phyloP scores from a whole-genome alignment of 345 rosid genomes.

The Boechera retrofracta region DNA sequence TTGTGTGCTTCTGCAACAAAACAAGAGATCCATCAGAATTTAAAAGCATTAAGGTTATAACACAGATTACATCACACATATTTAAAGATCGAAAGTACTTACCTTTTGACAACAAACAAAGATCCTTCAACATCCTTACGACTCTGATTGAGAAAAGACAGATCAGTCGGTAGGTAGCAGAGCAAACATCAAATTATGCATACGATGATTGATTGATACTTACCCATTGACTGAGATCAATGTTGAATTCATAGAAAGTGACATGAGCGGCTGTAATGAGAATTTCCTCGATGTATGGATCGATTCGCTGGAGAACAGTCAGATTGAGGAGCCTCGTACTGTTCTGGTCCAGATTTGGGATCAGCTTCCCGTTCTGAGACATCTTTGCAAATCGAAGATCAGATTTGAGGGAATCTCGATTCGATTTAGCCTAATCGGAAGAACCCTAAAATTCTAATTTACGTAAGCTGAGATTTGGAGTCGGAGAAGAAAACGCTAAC shows the following conservation, averaged over 20 bases:
- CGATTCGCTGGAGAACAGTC: constrained; percentile 91
- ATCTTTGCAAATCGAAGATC: constrained; percentile 36
- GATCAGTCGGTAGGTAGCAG: constrained; percentile 13
- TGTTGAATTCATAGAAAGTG: constrained; percentile 91
- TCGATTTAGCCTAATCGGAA: constrained; percentile 17
- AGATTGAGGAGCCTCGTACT: constrained; percentile 88
- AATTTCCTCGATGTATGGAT: constrained; percentile 85
- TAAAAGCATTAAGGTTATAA: neutral
- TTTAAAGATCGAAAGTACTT: neutral
- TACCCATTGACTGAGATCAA: constrained; percentile 91
- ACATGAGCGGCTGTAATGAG: constrained; percentile 96
- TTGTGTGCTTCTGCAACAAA: constrained; percentile 68
- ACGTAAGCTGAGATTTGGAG: constrained; percentile 38
- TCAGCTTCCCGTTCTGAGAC: constrained; percentile 87
- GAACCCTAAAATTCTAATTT: constrained; percentile 42
- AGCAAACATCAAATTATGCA: neutral
- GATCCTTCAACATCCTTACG: constrained; percentile 99
- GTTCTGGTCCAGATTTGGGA: constrained; percentile 89
- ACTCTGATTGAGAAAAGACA: constrained; percentile 51
- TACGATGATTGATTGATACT: constrained; percentile 14
- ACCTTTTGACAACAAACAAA: constrained; percentile 94
- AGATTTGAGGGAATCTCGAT: constrained; percentile 15
- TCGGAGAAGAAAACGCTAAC: constrained; percentile 14
- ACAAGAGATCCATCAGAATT: constrained; percentile 1
- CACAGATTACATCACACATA: constrained; percentile 3